Percentiles rank a stretch among this genome's conserved stretches.
phyloP scores from a whole-genome alignment of 345 rosid species.

The Acer negundo region DNA sequence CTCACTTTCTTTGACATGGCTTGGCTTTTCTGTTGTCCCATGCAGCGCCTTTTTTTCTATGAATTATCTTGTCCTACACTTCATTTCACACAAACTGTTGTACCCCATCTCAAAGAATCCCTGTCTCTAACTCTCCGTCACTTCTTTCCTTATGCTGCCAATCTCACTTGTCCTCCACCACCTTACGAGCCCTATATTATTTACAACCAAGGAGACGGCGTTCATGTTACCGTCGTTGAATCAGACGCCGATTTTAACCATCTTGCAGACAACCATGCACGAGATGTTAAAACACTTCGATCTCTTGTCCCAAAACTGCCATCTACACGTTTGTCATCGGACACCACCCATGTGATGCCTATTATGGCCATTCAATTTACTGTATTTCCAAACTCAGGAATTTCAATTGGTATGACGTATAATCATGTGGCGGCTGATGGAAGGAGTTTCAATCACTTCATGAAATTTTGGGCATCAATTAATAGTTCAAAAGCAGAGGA shows the following conservation, averaged over 20 bases:
- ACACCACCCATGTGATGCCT: slow-evolving; percentile 16
- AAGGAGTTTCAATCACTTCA: slow-evolving; percentile 26
- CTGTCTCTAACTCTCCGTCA: slow-evolving; percentile 46
- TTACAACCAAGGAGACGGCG: slow-evolving; percentile 33
- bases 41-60: slow-evolving; percentile 39
- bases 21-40: slow-evolving; percentile 23
- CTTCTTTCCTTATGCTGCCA: slow-evolving; percentile 48
- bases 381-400: slow-evolving; percentile 38
- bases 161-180: slow-evolving; percentile 23
- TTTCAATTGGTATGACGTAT: slow-evolving; percentile 33
- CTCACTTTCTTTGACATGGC: slow-evolving; percentile 42
- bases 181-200: slow-evolving; percentile 29
- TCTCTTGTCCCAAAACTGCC: slow-evolving; percentile 33
- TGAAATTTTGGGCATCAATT: slow-evolving; percentile 42
- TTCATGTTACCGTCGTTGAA: slow-evolving; percentile 32
- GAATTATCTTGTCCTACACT: slow-evolving; percentile 27
- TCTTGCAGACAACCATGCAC: slow-evolving; percentile 23
- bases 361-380: slow-evolving; percentile 34
- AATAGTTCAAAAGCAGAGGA: slow-evolving; percentile 14
- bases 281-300: slow-evolving; percentile 25
- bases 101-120: slow-evolving; percentile 49
- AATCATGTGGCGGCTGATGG: slow-evolving; percentile 40
- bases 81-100: slow-evolving; percentile 28
- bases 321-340: not conserved
- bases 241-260: slow-evolving; percentile 34